These are phyloP conservation scores for Tulasnella sp. DNA, from an alignment of 768 basidiomycete species.

Conservation along the genomic window DNA sequence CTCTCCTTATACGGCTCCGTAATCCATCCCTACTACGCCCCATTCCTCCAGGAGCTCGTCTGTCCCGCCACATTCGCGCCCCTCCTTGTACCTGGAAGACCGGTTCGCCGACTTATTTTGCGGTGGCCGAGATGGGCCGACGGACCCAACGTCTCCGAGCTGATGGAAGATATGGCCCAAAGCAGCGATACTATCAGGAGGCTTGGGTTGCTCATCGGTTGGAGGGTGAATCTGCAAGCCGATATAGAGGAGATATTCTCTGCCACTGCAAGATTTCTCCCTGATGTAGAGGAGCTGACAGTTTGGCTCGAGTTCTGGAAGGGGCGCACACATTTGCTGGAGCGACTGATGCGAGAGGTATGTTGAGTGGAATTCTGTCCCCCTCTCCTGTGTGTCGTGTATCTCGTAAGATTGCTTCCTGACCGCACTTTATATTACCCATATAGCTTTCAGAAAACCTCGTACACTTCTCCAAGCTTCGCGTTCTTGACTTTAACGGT, in stretches of 20 bases:
- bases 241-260: not conserved
- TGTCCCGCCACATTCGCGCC: not conserved
- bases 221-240: not conserved
- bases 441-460: not conserved
- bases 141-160: not conserved
- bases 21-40: not conserved
- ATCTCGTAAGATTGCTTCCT: not conserved
- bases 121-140: not conserved
- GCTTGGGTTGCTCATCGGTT: not conserved
- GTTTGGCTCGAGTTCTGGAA: not conserved
- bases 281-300: not conserved
- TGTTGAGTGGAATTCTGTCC: not conserved
- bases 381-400: no score
- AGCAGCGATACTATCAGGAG: not conserved
- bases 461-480: not conserved
- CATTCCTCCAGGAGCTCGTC: not conserved
- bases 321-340: not conserved
- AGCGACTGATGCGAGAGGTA: not conserved
- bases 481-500: not conserved
- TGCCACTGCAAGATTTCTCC: not conserved
- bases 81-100: not conserved
- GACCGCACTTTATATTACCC: not conserved
- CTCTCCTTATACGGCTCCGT: not conserved
- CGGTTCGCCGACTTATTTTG: not conserved
- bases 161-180: not conserved